phyloP scores from a whole-genome alignment of 1,139 yeast genomes.

The Yamadazyma oceani region DNA sequence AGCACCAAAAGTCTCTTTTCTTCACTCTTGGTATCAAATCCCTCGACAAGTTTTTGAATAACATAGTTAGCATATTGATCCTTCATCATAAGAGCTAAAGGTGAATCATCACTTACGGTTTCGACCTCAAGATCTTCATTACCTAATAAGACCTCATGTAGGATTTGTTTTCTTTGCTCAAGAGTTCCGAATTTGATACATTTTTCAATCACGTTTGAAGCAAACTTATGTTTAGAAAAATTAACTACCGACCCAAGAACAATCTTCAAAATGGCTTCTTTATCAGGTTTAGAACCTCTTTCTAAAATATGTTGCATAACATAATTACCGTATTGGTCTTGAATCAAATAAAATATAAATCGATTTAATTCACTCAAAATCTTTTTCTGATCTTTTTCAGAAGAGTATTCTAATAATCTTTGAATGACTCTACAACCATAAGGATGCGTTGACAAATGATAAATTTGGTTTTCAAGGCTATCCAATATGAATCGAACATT shows the following conservation, averaged over 20 bases:
- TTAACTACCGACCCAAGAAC: constrained; percentile 65
- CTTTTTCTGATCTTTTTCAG: constrained; percentile 58
- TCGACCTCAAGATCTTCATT: constrained; percentile 45
- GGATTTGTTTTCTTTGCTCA: constrained; percentile 60
- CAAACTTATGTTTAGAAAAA: constrained; percentile 92
- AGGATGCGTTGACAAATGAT: constrained; percentile 90
- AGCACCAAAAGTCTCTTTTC: constrained; percentile 63
- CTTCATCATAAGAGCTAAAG: constrained; percentile 86
- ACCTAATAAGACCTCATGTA: constrained; percentile 59
- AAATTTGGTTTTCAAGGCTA: constrained; percentile 75
- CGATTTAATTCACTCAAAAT: constrained; percentile 71
- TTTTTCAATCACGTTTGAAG: constrained; percentile 95
- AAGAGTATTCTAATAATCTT: constrained; percentile 78
- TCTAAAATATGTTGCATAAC: constrained; percentile 95
- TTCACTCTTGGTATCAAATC: constrained; percentile 60
- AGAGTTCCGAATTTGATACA: constrained; percentile 74
- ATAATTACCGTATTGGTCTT: constrained; percentile 96
- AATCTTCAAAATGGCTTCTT: constrained; percentile 41
- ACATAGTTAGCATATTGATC: constrained; percentile 98
- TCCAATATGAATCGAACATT: constrained; percentile 70
- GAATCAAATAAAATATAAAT: constrained; percentile 75
- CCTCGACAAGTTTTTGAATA: constrained; percentile 88
- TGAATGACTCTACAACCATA: constrained; percentile 98
- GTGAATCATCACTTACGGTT: constrained; percentile 55
- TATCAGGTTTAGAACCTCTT: constrained; percentile 57